phyloP scores from a whole-genome alignment of 495 filamentous ascomycete genomes.

The Aspergillus baeticus region DNA sequence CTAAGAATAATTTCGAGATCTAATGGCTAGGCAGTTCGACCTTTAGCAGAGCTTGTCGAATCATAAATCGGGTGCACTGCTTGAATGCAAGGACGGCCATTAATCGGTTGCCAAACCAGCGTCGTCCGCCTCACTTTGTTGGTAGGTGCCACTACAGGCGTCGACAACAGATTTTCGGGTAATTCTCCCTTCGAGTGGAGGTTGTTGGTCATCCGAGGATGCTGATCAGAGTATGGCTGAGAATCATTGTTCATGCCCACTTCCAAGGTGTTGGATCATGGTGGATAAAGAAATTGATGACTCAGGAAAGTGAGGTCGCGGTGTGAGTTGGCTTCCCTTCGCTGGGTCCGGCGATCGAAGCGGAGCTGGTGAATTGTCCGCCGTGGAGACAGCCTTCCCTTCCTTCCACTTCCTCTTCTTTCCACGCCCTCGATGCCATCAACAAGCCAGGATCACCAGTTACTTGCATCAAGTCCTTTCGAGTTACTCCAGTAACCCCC shows the following conservation, averaged over 20 bases:
- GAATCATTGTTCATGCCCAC: neutral
- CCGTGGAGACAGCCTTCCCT: slow-evolving; percentile 4
- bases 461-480: neutral
- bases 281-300: neutral
- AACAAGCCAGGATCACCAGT: neutral
- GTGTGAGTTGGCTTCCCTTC: neutral
- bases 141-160: slow-evolving; percentile 9
- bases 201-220: neutral
- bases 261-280: neutral
- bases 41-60: neutral
- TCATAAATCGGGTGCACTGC: slow-evolving; percentile 2
- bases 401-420: slow-evolving; percentile 1
- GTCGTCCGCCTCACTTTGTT: slow-evolving; percentile 23
- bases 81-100: slow-evolving; percentile 15
- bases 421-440: slow-evolving; percentile 6
- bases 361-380: slow-evolving; percentile 18
- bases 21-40: neutral
- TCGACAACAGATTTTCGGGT: neutral
- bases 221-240: neutral
- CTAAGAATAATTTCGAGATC: neutral
- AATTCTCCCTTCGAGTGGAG: neutral
- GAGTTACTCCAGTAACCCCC: slow-evolving; percentile 12
- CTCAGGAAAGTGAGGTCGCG: neutral
- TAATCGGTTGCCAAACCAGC: slow-evolving; percentile 24
- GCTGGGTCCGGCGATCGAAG: slow-evolving; percentile 20